Conservation (phyloP, 176 grass and related monocot genomes). For the Carex pumila region DNA sequence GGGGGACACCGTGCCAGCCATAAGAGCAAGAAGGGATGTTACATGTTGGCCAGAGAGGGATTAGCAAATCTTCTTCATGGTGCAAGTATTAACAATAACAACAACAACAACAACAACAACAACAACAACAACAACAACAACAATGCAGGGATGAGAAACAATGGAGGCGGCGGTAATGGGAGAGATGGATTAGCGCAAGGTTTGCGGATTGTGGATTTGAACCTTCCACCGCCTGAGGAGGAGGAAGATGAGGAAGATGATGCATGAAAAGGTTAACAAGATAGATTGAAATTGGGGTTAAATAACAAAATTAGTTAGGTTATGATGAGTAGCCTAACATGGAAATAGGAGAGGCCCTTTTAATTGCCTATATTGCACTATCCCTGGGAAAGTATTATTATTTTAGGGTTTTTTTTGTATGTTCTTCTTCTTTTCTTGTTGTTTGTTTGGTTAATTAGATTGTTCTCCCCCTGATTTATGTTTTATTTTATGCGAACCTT, state of each 20-base stretch:
- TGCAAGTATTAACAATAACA: background rate
- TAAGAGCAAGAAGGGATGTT: constrained; percentile 41
- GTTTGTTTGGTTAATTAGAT: background rate
- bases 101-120: background rate
- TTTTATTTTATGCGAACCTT: background rate
- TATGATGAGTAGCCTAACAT: background rate
- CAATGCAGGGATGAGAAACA: background rate
- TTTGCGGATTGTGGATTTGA: constrained; percentile 29
- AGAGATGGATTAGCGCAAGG: background rate
- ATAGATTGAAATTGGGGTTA: background rate
- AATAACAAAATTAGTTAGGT: constrained; percentile 2
- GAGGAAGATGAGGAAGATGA: background rate
- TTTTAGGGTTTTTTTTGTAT: background rate
- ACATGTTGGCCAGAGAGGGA: constrained; percentile 27
- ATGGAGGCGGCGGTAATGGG: background rate
- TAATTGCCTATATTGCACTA: background rate
- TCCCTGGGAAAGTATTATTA: background rate
- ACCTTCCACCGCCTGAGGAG: constrained; percentile 25
- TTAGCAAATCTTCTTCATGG: background rate
- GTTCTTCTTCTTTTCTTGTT: constrained; percentile 7
- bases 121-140: background rate
- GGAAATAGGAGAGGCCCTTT: background rate
- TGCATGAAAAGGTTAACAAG: background rate
- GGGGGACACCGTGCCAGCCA: constrained; percentile 81
- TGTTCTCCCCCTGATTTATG: background rate